Evolutionary conservation across 768 basidiomycete genomes (phyloP).

Genomic region (Kwoniella dendrophila): DNA sequence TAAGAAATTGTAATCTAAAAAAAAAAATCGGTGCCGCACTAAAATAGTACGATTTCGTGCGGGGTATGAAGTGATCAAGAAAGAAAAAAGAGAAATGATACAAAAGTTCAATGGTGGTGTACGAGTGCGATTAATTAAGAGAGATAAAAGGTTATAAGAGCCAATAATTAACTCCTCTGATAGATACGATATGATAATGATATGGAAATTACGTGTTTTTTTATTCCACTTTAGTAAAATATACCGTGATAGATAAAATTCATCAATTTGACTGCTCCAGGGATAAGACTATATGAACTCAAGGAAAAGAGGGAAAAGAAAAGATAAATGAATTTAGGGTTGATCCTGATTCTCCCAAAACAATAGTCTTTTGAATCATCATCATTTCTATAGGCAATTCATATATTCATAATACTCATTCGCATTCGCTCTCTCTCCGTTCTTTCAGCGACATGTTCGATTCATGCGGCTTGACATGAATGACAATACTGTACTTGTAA

Average conservation of each 20-base stretch:
- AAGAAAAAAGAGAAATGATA: neutral
- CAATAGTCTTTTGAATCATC: neutral
- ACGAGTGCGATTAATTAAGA: neutral
- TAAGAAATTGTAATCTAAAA: neutral
- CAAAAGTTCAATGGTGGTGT: neutral
- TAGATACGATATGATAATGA: too few species aligned
- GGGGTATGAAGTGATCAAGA: slow-evolving; percentile 11
- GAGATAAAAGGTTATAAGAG: neutral
- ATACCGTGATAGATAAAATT: too few species aligned
- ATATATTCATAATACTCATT: neutral
- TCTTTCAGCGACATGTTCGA: too few species aligned
- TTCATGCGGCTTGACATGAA: too few species aligned
- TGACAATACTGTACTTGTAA: too few species aligned
- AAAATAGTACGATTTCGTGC: slow-evolving; percentile 16
- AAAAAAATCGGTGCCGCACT: slow-evolving; percentile 15
- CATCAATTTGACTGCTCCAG: too few species aligned
- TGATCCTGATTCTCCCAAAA: neutral
- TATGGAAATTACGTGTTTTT: neutral
- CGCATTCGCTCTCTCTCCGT: neutral
- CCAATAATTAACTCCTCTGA: neutral
- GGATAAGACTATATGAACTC: too few species aligned
- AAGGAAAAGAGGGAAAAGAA: neutral
- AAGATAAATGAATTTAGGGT: neutral
- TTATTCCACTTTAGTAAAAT: too few species aligned
- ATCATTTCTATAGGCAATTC: neutral